phyloP scores from a whole-genome alignment of 345 rosid species.

The Geranium rotundifolium region DNA sequence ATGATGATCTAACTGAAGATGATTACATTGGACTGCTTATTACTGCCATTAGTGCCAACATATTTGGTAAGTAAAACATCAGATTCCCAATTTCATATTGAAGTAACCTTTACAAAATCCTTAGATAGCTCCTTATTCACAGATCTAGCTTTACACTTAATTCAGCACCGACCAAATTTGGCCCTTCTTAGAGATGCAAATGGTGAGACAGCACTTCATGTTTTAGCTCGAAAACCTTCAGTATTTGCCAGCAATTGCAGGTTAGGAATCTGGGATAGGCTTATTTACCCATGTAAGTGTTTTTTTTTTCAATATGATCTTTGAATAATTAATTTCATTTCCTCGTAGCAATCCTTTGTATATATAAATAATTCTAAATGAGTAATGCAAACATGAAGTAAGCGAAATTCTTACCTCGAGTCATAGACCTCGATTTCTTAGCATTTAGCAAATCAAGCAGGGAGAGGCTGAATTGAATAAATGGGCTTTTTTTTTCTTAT shows the following conservation, averaged over 20 bases:
- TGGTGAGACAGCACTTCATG: constrained; percentile 29
- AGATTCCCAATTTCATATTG: background rate
- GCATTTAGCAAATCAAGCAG: no score
- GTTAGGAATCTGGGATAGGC: constrained; percentile 15
- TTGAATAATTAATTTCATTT: background rate
- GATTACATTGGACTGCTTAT: constrained; percentile 19
- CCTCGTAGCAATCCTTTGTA: no score
- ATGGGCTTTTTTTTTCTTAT: no score
- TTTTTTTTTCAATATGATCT: background rate
- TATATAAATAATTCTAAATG: no score
- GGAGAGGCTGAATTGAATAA: no score
- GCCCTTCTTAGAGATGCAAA: constrained; percentile 19
- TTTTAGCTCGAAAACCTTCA: constrained; percentile 21
- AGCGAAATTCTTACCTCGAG: no score
- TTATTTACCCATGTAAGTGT: constrained; percentile 14
- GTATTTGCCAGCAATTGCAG: constrained; percentile 12
- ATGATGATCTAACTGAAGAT: constrained; percentile 14
- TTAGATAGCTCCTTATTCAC: background rate
- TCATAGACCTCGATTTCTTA: no score
- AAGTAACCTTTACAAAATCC: background rate
- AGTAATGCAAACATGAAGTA: no score
- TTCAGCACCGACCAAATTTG: constrained; percentile 22
- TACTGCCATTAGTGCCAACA: constrained; percentile 17
- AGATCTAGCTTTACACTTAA: constrained; percentile 28
- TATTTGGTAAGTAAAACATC: constrained; percentile 17